These are phyloP conservation scores for Globisporangium irregulare DNA, from an alignment of 352 stramenopile genomes.

Conservation along the genomic window DNA sequence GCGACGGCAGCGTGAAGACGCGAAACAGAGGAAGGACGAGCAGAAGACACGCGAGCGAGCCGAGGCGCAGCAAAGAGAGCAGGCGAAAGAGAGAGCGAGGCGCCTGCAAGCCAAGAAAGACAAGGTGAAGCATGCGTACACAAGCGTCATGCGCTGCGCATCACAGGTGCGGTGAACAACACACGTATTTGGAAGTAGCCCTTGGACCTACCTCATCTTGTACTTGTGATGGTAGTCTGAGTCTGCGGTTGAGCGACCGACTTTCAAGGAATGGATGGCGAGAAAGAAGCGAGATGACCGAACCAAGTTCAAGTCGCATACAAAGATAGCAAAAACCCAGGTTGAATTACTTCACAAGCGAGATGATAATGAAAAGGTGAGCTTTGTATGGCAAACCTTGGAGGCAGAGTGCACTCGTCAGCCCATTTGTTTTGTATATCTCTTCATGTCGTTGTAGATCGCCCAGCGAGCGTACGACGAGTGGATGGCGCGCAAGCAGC, in stretches of 20 bases:
- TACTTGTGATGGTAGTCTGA: background rate
- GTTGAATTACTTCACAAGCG: background rate
- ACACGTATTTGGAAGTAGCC: too few relatives aligned
- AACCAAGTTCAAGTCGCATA: background rate
- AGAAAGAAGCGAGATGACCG: conserved; percentile 16
- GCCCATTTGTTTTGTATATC: background rate
- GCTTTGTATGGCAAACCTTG: background rate
- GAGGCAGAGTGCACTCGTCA: background rate
- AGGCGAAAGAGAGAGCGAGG: conserved; percentile 2
- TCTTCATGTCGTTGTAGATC: conserved; percentile 5
- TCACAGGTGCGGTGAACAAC: background rate
- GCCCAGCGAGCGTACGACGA: conserved; percentile 23
- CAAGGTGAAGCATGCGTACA: conserved; percentile 7
- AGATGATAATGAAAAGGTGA: background rate
- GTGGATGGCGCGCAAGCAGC: conserved; percentile 47
- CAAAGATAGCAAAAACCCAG: background rate
- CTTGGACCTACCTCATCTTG: too few relatives aligned
- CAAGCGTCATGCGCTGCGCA: conserved; percentile 9
- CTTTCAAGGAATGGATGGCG: conserved; percentile 15
- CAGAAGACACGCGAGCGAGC: background rate
- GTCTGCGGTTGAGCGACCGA: background rate
- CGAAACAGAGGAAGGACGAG: conserved; percentile 7
- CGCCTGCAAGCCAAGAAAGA: conserved; percentile 6
- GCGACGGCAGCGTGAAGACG: conserved; percentile 16
- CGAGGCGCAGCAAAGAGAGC: conserved; percentile 2